Evolutionary conservation across 179 eudicot genomes (phyloP).

Genomic region (Silene vulgaris): DNA sequence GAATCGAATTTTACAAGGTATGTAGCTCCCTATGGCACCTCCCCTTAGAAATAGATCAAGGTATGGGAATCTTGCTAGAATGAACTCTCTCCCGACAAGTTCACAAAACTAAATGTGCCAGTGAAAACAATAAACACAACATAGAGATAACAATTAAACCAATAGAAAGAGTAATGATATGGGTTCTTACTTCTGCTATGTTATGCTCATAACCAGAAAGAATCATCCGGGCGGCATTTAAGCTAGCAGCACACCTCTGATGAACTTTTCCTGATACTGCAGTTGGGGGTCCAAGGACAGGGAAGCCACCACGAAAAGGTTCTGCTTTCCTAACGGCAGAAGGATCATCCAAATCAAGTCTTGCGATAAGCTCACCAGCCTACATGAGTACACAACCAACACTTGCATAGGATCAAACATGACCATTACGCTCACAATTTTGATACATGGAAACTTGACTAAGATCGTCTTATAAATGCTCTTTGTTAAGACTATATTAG

Average conservation of each 20-base stretch:
- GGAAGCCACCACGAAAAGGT: constrained; percentile 85
- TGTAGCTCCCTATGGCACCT: background rate
- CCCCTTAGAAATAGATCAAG: background rate
- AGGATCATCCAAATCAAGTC: constrained; percentile 95
- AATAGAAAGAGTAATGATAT: background rate
- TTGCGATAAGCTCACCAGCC: constrained; percentile 97
- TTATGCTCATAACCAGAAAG: constrained; percentile 95
- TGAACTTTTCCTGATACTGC: constrained; percentile 97
- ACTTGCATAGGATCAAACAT: constrained; percentile 11
- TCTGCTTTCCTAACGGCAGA: constrained; percentile 99
- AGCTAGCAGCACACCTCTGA: constrained; percentile 89
- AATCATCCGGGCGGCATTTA: constrained; percentile 90
- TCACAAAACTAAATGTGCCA: background rate
- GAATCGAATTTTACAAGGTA: no score
- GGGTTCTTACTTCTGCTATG: constrained; percentile 73
- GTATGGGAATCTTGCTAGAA: background rate
- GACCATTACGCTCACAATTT: background rate
- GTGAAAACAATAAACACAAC: background rate
- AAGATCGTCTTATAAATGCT: background rate
- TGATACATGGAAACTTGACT: background rate
- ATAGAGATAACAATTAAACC: background rate
- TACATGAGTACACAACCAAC: constrained; percentile 25
- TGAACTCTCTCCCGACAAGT: background rate
- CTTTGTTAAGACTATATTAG: no score
- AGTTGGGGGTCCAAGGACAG: constrained; percentile 81